Evolutionary conservation across 371 early-diverging fungal species (phyloP).

Genomic region (Polyrhizophydium stewartii): DNA sequence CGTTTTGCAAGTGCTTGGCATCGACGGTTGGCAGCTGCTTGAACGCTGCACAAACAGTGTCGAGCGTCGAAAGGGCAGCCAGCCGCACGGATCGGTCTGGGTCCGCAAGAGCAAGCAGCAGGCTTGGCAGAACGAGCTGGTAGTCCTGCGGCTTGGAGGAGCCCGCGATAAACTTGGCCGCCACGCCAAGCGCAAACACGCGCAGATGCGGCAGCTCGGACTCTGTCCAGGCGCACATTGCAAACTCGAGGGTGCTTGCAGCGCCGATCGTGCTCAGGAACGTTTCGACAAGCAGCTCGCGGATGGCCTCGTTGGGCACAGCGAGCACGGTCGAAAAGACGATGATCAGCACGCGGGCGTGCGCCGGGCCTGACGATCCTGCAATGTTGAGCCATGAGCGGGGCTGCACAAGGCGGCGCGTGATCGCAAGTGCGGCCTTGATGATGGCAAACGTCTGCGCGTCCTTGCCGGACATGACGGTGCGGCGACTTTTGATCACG

Average conservation of each 20-base stretch:
- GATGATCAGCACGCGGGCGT: neutral
- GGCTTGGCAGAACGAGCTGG: slow-evolving; percentile 73
- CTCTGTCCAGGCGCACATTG: neutral
- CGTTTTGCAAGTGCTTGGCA: slow-evolving; percentile 19
- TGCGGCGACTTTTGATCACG: neutral
- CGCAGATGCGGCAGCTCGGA: neutral
- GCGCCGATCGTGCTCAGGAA: neutral
- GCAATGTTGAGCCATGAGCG: neutral
- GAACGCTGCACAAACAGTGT: slow-evolving; percentile 33
- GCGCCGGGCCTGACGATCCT: neutral
- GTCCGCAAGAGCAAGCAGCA: slow-evolving; percentile 64
- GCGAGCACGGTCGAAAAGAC: neutral
- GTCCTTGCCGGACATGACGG: neutral
- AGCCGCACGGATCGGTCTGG: slow-evolving; percentile 44
- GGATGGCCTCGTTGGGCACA: neutral
- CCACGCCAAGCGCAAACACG: neutral
- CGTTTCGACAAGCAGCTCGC: neutral
- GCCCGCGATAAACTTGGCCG: neutral
- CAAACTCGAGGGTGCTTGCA: neutral
- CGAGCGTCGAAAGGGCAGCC: slow-evolving; percentile 53
- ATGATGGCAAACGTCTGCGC: neutral
- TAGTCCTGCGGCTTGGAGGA: slow-evolving; percentile 46
- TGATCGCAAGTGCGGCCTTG: neutral
- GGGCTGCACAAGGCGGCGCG: neutral
- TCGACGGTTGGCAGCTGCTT: slow-evolving; percentile 15